phyloP scores from a whole-genome alignment of 2,329 filamentous ascomycete genomes.

The Paecilomyces sp. region DNA sequence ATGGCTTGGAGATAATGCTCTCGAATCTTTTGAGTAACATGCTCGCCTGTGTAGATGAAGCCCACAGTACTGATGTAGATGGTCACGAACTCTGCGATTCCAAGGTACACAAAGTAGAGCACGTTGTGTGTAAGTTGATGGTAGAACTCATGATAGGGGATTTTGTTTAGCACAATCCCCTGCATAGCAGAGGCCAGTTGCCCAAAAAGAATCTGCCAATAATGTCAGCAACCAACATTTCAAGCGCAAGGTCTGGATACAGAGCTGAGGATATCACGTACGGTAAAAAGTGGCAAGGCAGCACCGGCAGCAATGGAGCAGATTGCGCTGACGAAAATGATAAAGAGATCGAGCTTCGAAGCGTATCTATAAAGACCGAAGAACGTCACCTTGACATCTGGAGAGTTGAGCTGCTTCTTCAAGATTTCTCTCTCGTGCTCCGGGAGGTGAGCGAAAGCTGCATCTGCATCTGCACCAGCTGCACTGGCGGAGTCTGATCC shows the following conservation, averaged over 20 bases:
- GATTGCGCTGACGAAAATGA: conserved; percentile 55
- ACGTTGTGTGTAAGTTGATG: conserved; percentile 56
- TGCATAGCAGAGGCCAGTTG: conserved; percentile 67
- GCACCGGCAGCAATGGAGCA: conserved; percentile 66
- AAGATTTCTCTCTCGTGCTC: conserved; percentile 60
- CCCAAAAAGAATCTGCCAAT: conserved; percentile 58
- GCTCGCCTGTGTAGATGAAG: conserved; percentile 82
- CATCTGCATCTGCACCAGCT: conserved; percentile 35
- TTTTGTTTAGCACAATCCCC: conserved; percentile 47
- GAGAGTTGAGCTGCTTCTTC: conserved; percentile 60
- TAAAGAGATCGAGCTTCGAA: conserved; percentile 55
- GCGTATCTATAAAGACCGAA: conserved; percentile 64
- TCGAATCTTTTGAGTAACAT: conserved; percentile 70
- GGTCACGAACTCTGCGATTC: conserved; percentile 69
- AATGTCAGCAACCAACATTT: conserved; percentile 4
- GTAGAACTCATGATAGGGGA: conserved; percentile 51
- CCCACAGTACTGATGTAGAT: conserved; percentile 76
- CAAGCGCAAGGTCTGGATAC: neutral
- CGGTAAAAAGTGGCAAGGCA: conserved; percentile 71
- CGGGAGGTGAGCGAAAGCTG: conserved; percentile 57
- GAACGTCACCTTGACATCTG: conserved; percentile 57
- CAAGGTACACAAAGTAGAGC: conserved; percentile 80
- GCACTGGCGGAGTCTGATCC: conserved; percentile 39
- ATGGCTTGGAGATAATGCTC: conserved; percentile 78
- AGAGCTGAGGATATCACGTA: conserved; percentile 25